These are phyloP conservation scores for Sisymbrium irio DNA, from an alignment of 345 rosid genomes.

Conservation along the genomic window DNA sequence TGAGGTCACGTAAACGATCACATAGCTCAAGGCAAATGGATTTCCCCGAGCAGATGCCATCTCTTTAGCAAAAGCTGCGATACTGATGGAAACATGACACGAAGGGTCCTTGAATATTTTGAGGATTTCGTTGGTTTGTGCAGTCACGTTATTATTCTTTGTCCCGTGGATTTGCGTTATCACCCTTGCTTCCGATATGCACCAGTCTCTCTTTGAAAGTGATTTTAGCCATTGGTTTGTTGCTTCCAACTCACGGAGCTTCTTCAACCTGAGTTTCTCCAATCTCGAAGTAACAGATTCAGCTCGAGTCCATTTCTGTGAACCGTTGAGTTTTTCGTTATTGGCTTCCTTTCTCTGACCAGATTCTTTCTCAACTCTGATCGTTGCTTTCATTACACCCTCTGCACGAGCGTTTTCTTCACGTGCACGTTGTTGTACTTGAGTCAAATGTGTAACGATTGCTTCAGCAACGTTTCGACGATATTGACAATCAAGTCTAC, in stretches of 20 bases:
- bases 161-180: slow-evolving; percentile 62
- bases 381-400: slow-evolving; percentile 71
- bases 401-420: slow-evolving; percentile 81
- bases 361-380: slow-evolving; percentile 65
- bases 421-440: slow-evolving; percentile 31
- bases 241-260: slow-evolving; percentile 53
- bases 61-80: slow-evolving; percentile 70
- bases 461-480: slow-evolving; percentile 89
- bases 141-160: slow-evolving; percentile 63
- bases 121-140: slow-evolving; percentile 68
- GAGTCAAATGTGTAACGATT: slow-evolving; percentile 77
- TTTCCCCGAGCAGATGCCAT: slow-evolving; percentile 48
- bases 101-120: slow-evolving; percentile 62
- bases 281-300: slow-evolving; percentile 52
- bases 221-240: slow-evolving; percentile 42
- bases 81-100: slow-evolving; percentile 68
- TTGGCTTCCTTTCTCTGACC: slow-evolving; percentile 58
- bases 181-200: slow-evolving; percentile 53
- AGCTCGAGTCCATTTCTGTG: slow-evolving; percentile 59
- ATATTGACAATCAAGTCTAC: slow-evolving; percentile 71
- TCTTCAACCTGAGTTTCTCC: slow-evolving; percentile 63
- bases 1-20: slow-evolving; percentile 64
- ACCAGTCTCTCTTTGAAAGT: slow-evolving; percentile 57
- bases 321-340: slow-evolving; percentile 24
- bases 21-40: slow-evolving; percentile 70